A percentile compares a stretch with the other conserved stretches of the same genome.
These are phyloP conservation scores for grape (Vitis vinifera) DNA, from an alignment of 164 flowering plant genomes.

Conservation along the genomic window ASM3070453v1 NC_081805.1:20936501-20937000, in stretches of 20 bases:
- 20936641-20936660: conserved; percentile 51
- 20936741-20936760: neutral
- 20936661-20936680: conserved; percentile 77
- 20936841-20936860: neutral
- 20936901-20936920: conserved; percentile 68
- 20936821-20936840: neutral
- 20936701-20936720: conserved; percentile 85
- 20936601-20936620: conserved; percentile 19
- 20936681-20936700: conserved; percentile 98
- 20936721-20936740: conserved; percentile 44
- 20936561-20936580: conserved; percentile 84
- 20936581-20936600: conserved; percentile 31
- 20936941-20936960: conserved; percentile 52
- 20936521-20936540: conserved; percentile 60
- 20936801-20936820: no score
- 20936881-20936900: conserved; percentile 37
- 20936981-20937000: conserved; percentile 62
- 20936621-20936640: conserved; percentile 42
- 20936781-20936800: no score
- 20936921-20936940: conserved; percentile 84
- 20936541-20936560: conserved; percentile 65
- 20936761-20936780: no score
- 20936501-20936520: conserved; percentile 81
- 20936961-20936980: conserved; percentile 55
- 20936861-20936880: neutral